Conservation (phyloP, 768 basidiomycete species). For the Panaeolus cyanescens region DNA sequence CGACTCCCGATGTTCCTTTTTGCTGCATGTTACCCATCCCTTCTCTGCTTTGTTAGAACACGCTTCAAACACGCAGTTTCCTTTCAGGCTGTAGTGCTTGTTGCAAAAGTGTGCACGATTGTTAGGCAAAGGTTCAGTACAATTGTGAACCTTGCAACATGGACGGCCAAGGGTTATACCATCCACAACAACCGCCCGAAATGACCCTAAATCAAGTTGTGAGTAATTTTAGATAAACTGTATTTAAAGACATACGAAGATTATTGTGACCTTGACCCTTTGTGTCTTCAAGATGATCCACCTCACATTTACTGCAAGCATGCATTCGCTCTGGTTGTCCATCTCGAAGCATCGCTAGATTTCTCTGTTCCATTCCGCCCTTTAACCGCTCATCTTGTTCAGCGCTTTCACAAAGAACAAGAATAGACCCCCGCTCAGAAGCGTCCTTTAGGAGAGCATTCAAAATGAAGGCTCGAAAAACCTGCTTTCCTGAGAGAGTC, state of each 20-base stretch:
- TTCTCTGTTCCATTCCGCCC: conserved; percentile 11
- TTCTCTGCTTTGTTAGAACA: background rate
- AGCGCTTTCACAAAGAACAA: conserved; percentile 10
- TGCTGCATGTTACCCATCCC: background rate
- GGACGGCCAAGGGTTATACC: conserved; percentile 13
- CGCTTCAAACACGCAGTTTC: conserved; percentile 5
- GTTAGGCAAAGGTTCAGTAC: conserved; percentile 9
- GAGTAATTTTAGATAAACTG: background rate
- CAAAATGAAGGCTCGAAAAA: conserved; percentile 12
- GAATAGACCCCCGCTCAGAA: background rate
- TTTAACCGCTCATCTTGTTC: conserved; percentile 13
- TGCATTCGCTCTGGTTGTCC: conserved; percentile 12
- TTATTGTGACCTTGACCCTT: conserved; percentile 1
- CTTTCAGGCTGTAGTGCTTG: background rate
- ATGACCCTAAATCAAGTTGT: background rate
- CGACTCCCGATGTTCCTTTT: background rate
- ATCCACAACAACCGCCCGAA: conserved; percentile 8
- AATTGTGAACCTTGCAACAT: conserved; percentile 12
- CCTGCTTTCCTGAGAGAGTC: conserved; percentile 11
- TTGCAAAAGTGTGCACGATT: conserved; percentile 12
- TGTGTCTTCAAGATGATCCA: too few relatives aligned
- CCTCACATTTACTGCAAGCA: conserved; percentile 13
- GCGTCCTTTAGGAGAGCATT: conserved; percentile 11
- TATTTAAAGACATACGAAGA: background rate
- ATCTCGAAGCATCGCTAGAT: conserved; percentile 4